Conservation (phyloP, 1,284 basidiomycete genomes). For the Trametes hirsuta region DNA sequence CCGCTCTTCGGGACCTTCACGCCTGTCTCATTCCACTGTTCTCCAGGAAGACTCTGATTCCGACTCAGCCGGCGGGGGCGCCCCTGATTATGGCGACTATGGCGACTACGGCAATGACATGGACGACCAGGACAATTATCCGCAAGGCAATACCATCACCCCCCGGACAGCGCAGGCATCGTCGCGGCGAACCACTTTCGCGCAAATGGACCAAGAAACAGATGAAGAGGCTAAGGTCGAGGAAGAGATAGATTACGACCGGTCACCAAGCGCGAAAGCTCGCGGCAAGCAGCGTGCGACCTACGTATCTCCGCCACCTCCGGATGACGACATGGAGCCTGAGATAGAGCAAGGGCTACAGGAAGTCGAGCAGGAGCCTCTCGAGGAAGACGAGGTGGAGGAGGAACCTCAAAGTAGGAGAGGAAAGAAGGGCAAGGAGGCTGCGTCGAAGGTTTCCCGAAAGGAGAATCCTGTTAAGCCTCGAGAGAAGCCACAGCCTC, state of each 20-base stretch:
- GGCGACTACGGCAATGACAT: conserved; percentile 29
- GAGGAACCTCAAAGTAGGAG: conserved; percentile 21
- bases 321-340: conserved; percentile 52
- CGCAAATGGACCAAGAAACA: conserved; percentile 50
- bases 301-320: conserved; percentile 29
- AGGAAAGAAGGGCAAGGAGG: conserved; percentile 26
- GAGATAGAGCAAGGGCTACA: conserved; percentile 54
- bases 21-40: conserved; percentile 43
- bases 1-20: conserved; percentile 49
- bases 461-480: conserved; percentile 31
- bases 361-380: conserved; percentile 24
- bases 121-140: conserved; percentile 21
- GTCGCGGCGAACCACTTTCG: conserved; percentile 47
- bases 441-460: conserved; percentile 27
- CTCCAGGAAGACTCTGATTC: conserved; percentile 36
- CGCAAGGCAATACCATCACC: conserved; percentile 10
- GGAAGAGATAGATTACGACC: conserved; percentile 28
- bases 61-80: conserved; percentile 15
- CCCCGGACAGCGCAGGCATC: conserved; percentile 27
- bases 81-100: conserved; percentile 29
- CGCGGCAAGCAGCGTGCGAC: conserved; percentile 40
- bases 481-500: conserved; percentile 28
- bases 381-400: conserved; percentile 14
- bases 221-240: conserved; percentile 42
- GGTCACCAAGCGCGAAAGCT: conserved; percentile 33